Percentiles rank a stretch among this genome's conserved stretches.
These are phyloP conservation scores for Sarocladium brachiariae DNA, from an alignment of 2,329 filamentous ascomycete genomes.

Conservation along the genomic window DNA sequence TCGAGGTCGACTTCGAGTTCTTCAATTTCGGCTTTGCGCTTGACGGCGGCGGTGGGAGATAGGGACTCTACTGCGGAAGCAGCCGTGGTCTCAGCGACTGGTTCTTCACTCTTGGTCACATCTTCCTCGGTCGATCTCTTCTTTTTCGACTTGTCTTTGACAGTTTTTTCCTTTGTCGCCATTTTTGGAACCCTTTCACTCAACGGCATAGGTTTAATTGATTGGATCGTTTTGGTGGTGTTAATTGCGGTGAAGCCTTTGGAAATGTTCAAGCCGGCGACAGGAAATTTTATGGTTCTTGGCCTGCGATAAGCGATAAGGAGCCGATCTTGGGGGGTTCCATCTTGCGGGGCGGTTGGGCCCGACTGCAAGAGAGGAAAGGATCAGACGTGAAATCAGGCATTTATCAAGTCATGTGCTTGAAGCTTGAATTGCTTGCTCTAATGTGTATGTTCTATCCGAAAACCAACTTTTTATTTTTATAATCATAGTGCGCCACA, in stretches of 20 bases:
- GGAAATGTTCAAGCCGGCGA: background rate
- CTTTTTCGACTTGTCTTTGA: slow-evolving; percentile 5
- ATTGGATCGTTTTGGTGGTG: background rate
- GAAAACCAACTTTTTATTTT: slow-evolving; percentile 9
- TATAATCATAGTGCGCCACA: slow-evolving; percentile 17
- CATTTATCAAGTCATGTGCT: too few relatives aligned
- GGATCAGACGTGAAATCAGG: too few relatives aligned
- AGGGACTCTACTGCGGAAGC: slow-evolving; percentile 10
- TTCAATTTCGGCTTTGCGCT: slow-evolving; percentile 64
- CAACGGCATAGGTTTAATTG: background rate
- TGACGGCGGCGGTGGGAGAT: slow-evolving; percentile 33
- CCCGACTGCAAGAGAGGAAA: too few relatives aligned
- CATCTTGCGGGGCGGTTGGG: slow-evolving; percentile 6
- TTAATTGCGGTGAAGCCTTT: background rate
- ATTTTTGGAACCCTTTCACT: background rate
- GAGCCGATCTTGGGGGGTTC: background rate
- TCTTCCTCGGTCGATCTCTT: slow-evolving; percentile 5
- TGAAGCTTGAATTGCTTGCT: slow-evolving; percentile 4
- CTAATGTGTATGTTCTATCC: slow-evolving; percentile 16
- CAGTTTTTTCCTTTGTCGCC: slow-evolving; percentile 4
- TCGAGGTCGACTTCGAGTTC: slow-evolving; percentile 85
- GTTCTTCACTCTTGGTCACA: background rate
- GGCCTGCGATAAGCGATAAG: background rate
- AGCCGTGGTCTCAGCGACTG: slow-evolving; percentile 12
- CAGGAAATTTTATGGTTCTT: slow-evolving; percentile 3